Base-by-base conservation (phyloP, 1,139 yeast genomes). In the Arxiozyma heterogenica region DNA sequence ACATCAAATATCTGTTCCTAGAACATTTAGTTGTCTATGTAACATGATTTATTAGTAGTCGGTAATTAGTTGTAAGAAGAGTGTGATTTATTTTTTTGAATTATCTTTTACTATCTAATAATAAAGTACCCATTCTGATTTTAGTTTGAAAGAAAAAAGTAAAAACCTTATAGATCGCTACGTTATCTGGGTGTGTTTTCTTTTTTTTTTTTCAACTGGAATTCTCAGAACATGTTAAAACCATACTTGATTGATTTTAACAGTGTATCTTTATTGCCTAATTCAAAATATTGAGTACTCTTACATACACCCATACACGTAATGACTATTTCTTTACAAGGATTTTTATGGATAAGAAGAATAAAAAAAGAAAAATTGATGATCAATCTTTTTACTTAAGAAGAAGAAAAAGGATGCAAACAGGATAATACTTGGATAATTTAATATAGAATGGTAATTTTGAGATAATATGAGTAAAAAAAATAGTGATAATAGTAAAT, bases 281-380 rank as follows among this genome's bases (percentile, higher is more conserved):
- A 38, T 45, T 45, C 47, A 45, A 23, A 27, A 45, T 22, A 45
- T 34, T 30, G 41, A 30, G 21, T 30, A 15, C 47, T 30, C 47
- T 45, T 27, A 45, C 30, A 45, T 45, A 45, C 47, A 45, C 47
- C 47, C 47, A 45, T 45, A 45, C 47, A 45, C 47, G 18, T 45
- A 45, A 45, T 30, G 47, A 41, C 25, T 45, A 15, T 20, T 30
- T 18, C 41, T 25, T 45, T 9, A 45, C n/a, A 30, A 30, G 47
- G 41, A 30, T 25, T 45, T 22, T 44, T 11, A 30, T 34, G 39
- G 39, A 34, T 34, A 34, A 34, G 2, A 34, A 34, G 39, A 6
- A 23, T 23, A 18, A 27, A 30, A 18, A 30, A 30, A 30, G 21
- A 27, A 30, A 27, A 30, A 45, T 30, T 45, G 47, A 45, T 45